phyloP scores from a whole-genome alignment of 768 basidiomycete species.

The Lentinula guzmanii region DNA sequence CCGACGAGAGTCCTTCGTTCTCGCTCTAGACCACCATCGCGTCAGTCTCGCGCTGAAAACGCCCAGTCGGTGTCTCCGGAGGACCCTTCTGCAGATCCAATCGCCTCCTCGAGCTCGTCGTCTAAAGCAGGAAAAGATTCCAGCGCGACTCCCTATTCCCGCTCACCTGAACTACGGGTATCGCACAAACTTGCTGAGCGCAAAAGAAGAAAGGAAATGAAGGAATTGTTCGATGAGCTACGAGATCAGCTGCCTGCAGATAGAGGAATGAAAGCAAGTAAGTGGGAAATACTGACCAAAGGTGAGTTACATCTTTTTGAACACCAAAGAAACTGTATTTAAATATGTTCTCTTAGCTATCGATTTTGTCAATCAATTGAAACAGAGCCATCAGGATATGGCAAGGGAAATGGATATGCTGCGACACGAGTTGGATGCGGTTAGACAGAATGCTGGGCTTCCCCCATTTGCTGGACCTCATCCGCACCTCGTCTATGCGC shows the following conservation, averaged over 20 bases:
- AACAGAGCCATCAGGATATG: constrained; percentile 74
- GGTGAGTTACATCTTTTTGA: constrained; percentile 40
- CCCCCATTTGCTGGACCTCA: constrained; percentile 45
- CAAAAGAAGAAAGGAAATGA: constrained; percentile 98
- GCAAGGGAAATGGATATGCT: constrained; percentile 72
- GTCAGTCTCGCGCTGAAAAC: constrained; percentile 38
- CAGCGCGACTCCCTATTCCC: constrained; percentile 80
- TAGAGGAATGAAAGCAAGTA: constrained; percentile 93
- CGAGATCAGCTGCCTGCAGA: constrained; percentile 89
- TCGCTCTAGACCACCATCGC: constrained; percentile 68
- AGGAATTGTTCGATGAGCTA: constrained; percentile 95
- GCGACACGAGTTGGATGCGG: constrained; percentile 64
- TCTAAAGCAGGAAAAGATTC: constrained; percentile 39
- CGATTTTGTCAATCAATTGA: constrained; percentile 79
- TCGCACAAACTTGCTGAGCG: constrained; percentile 97
- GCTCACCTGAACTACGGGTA: constrained; percentile 89
- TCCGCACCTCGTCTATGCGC: constrained; percentile 46
- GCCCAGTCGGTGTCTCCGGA: constrained; percentile 38
- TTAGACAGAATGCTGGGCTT: constrained; percentile 47
- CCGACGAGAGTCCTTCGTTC: constrained; percentile 54
- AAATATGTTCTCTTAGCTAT: constrained; percentile 49
- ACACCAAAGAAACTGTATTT: constrained; percentile 6
- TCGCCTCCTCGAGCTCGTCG: constrained; percentile 27
- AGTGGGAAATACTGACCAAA: constrained; percentile 99
- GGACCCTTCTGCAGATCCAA: constrained; percentile 32